A percentile compares a stretch with the other conserved stretches of the same genome.
These are phyloP conservation scores for Colletotrichum sp. DNA, from an alignment of 2,329 filamentous ascomycete genomes.

Conservation along the genomic window DNA sequence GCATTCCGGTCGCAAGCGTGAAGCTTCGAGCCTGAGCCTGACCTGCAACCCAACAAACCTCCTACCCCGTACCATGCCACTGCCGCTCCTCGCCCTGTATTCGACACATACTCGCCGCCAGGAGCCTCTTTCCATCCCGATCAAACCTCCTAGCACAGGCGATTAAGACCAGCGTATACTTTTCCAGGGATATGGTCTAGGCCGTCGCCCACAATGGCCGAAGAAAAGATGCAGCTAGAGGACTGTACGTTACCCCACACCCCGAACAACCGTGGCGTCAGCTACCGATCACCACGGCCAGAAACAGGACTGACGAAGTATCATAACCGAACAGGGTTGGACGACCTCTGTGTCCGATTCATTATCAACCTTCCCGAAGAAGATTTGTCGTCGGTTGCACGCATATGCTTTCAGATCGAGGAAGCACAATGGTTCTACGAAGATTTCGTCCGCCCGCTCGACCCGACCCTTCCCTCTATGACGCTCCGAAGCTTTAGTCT, in stretches of 20 bases:
- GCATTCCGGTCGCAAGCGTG: slow-evolving; percentile 15
- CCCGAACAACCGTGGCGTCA: not conserved
- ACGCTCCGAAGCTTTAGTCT: slow-evolving; percentile 85
- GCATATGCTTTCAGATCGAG: slow-evolving; percentile 98
- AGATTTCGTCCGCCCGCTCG: slow-evolving; percentile 93
- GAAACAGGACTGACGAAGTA: slow-evolving; percentile 13
- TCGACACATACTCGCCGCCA: slow-evolving; percentile 12
- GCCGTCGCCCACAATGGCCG: slow-evolving; percentile 67
- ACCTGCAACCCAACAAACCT: not conserved
- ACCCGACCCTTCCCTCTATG: slow-evolving; percentile 85
- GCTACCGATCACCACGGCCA: not conserved
- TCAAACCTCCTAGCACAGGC: not conserved
- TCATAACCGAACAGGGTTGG: slow-evolving; percentile 71
- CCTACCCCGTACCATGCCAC: slow-evolving; percentile 12
- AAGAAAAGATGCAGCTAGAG: slow-evolving; percentile 83
- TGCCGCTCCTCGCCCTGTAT: not conserved
- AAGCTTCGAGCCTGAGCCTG: slow-evolving; percentile 18
- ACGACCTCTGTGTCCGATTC: slow-evolving; percentile 97
- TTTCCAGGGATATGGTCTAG: slow-evolving; percentile 11
- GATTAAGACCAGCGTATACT: not conserved
- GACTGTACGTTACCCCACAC: slow-evolving; percentile 68
- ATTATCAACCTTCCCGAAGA: slow-evolving; percentile 95
- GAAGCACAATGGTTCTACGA: slow-evolving; percentile 99
- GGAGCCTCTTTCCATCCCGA: not conserved
- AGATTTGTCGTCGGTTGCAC: slow-evolving; percentile 86